Evolutionary conservation across 1,284 basidiomycete genomes (phyloP).

Genomic region (Sporisorium graminicola): DNA sequence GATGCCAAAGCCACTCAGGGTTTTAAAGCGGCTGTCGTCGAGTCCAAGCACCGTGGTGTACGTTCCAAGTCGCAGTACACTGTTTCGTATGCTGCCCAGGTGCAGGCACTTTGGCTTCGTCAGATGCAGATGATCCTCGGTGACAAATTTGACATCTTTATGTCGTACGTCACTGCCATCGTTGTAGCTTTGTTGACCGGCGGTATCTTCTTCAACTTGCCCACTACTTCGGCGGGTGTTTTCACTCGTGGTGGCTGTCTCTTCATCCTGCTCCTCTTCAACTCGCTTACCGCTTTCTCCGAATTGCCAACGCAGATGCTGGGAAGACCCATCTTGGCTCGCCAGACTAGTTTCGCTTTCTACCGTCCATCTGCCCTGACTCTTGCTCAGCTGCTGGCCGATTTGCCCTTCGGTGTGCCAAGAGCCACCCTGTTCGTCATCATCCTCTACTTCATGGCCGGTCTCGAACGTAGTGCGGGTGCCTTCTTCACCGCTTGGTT

Average conservation of each 20-base stretch:
- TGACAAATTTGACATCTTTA: constrained; percentile 82
- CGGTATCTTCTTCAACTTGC: constrained; percentile 79
- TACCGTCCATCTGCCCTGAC: constrained; percentile 64
- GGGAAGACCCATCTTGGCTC: constrained; percentile 55
- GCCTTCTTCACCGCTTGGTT: constrained; percentile 74
- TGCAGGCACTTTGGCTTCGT: constrained; percentile 77
- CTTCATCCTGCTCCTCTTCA: constrained; percentile 74
- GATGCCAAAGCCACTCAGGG: constrained; percentile 75
- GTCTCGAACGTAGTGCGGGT: constrained; percentile 37
- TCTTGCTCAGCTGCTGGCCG: constrained; percentile 62
- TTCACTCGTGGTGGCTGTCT: constrained; percentile 86
- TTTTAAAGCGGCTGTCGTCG: constrained; percentile 81
- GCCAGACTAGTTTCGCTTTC: constrained; percentile 62
- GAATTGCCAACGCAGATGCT: constrained; percentile 60
- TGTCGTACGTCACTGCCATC: constrained; percentile 67
- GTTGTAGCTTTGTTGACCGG: constrained; percentile 82
- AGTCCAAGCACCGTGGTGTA: constrained; percentile 85
- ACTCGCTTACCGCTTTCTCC: constrained; percentile 70
- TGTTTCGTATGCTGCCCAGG: constrained; percentile 74
- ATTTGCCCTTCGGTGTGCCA: constrained; percentile 71
- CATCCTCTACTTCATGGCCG: constrained; percentile 69
- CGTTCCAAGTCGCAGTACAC: constrained; percentile 88
- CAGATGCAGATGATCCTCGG: constrained; percentile 84
- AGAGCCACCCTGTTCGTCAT: constrained; percentile 70
- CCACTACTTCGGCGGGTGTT: constrained; percentile 73